phyloP scores from a whole-genome alignment of 345 rosid species.

The Salix dunnii region DNA sequence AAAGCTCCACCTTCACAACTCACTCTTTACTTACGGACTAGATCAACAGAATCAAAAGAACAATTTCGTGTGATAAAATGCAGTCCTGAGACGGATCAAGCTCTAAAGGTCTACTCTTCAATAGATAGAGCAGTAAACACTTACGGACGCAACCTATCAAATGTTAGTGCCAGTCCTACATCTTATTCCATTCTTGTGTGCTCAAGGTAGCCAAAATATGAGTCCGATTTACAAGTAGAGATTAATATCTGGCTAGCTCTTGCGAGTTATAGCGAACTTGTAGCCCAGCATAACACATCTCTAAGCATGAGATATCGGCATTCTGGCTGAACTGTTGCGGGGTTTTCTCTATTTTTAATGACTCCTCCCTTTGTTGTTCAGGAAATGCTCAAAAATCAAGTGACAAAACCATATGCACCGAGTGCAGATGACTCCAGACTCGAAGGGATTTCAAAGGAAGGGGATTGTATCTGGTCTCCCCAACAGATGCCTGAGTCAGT shows the following conservation, averaged over 20 bases:
- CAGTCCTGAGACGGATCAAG: slow-evolving; percentile 64
- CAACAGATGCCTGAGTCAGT: slow-evolving; percentile 51
- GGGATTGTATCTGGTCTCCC: slow-evolving; percentile 41
- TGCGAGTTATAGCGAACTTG: neutral
- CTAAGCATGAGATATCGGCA: neutral
- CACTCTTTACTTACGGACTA: slow-evolving; percentile 51
- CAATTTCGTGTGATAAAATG: slow-evolving; percentile 74
- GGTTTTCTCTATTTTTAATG: neutral
- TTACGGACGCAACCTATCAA: slow-evolving; percentile 49
- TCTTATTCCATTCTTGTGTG: neutral
- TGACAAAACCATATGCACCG: slow-evolving; percentile 81
- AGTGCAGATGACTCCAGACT: slow-evolving; percentile 18
- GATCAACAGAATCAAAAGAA: slow-evolving; percentile 57
- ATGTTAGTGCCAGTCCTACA: slow-evolving; percentile 41
- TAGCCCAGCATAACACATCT: neutral
- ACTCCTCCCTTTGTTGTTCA: slow-evolving; percentile 23
- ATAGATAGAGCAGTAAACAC: slow-evolving; percentile 64
- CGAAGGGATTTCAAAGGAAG: slow-evolving; percentile 55
- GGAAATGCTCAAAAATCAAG: slow-evolving; percentile 72
- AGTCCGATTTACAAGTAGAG: neutral
- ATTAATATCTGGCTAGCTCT: neutral
- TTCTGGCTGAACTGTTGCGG: neutral
- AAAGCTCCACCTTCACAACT: slow-evolving; percentile 71
- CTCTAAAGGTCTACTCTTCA: slow-evolving; percentile 61
- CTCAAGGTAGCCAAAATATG: neutral